Percentiles rank a stretch among this genome's conserved stretches.
Conservation (phyloP, 805 yeast species). For the Saccharomycopsis sp. region DNA sequence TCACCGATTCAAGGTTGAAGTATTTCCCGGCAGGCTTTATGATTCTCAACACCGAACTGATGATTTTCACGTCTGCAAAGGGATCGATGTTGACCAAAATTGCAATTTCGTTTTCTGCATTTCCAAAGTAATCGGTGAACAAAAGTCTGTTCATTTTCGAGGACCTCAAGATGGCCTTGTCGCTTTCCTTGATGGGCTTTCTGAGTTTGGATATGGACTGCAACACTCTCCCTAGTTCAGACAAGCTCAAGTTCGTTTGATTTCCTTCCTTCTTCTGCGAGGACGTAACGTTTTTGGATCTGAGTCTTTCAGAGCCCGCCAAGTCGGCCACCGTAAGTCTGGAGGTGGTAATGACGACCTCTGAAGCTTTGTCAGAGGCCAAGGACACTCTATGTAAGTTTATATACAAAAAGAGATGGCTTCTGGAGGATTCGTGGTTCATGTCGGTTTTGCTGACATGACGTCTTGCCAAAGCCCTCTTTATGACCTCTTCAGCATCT, state of each 20-base stretch:
- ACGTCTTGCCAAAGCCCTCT: conserved; percentile 34
- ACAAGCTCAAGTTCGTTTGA: conserved; percentile 41
- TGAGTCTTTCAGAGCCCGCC: conserved; percentile 48
- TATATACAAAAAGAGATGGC: conserved; percentile 44
- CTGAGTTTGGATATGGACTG: conserved; percentile 29
- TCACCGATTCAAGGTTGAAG: conserved; percentile 6
- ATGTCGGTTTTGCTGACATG: conserved; percentile 39
- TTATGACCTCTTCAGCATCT: conserved; percentile 33
- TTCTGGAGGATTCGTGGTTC: conserved; percentile 41
- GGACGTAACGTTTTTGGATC: conserved; percentile 34
- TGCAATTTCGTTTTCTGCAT: conserved; percentile 25
- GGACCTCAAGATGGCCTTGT: conserved; percentile 39
- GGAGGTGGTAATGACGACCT: conserved; percentile 24
- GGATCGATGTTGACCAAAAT: conserved; percentile 37
- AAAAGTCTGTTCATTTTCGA: conserved; percentile 44
- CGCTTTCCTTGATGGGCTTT: conserved; percentile 19
- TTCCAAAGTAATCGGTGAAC: conserved; percentile 37
- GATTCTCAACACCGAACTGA: conserved; percentile 28
- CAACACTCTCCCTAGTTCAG: conserved; percentile 45
- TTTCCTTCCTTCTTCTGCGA: conserved; percentile 41
- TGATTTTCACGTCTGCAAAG: conserved; percentile 31
- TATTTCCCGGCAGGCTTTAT: conserved; percentile 22
- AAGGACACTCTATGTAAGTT: conserved; percentile 28
- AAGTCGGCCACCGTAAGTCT: conserved; percentile 45
- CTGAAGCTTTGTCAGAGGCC: neutral